phyloP scores from a whole-genome alignment of 768 basidiomycete species.

The Plicaturopsis crispa region DNA sequence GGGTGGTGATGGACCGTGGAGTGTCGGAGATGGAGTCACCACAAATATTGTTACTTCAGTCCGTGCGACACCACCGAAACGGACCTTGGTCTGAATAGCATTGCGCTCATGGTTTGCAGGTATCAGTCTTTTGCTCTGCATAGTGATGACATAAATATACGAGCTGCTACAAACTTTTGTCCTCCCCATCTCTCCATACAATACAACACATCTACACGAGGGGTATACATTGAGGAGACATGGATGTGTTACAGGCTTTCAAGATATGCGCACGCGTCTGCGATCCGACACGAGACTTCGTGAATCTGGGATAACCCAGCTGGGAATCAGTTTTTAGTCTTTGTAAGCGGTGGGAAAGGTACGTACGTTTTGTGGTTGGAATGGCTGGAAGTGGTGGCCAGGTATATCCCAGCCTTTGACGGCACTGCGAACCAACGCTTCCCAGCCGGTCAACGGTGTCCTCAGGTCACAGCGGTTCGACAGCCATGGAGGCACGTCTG shows the following conservation, averaged over 20 bases:
- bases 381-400: slow-evolving; percentile 60
- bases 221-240: too few relatives aligned
- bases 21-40: too few relatives aligned
- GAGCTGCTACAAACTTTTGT: too few relatives aligned
- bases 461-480: slow-evolving; percentile 31
- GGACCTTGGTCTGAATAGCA: too few relatives aligned
- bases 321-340: neutral
- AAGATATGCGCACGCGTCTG: neutral
- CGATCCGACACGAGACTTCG: slow-evolving; percentile 1
- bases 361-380: slow-evolving; percentile 43
- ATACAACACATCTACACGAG: too few relatives aligned
- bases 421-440: slow-evolving; percentile 24
- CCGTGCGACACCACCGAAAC: too few relatives aligned
- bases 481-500: slow-evolving; percentile 44
- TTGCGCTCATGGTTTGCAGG: too few relatives aligned
- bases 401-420: slow-evolving; percentile 48
- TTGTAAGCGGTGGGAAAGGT: neutral
- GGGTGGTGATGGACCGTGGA: too few relatives aligned
- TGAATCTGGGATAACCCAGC: neutral
- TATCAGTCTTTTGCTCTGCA: too few relatives aligned
- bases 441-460: slow-evolving; percentile 38
- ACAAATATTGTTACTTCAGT: too few relatives aligned
- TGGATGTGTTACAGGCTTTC: slow-evolving; percentile 1
- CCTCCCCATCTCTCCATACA: too few relatives aligned
- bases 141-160: too few relatives aligned